These are phyloP conservation scores for Rhizophlyctis rosea DNA, from an alignment of 192 early-diverging fungal genomes.

Conservation along the genomic window DNA sequence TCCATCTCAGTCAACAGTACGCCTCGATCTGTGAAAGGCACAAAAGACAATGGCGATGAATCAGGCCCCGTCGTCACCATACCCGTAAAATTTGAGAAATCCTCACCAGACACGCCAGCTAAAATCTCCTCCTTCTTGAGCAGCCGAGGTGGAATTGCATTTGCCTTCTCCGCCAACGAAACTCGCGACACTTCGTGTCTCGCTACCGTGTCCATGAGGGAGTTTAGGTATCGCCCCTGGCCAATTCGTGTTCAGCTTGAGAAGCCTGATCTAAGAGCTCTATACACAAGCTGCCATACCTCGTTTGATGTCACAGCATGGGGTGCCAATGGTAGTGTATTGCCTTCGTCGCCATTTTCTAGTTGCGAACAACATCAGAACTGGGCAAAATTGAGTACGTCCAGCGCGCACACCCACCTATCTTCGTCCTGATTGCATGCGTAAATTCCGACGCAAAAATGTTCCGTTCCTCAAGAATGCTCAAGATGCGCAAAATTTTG, in stretches of 20 bases:
- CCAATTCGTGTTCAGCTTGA: too few species aligned
- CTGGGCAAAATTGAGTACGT: too few species aligned
- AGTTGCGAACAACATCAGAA: background rate
- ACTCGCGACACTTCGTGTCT: background rate
- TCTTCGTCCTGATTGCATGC: slow-evolving; percentile 12
- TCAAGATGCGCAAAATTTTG: slow-evolving; percentile 24
- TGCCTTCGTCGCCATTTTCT: background rate
- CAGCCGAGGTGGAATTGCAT: slow-evolving; percentile 3
- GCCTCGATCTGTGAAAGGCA: too few species aligned
- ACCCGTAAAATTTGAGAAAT: too few species aligned
- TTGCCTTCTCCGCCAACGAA: slow-evolving; percentile 7
- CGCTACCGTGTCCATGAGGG: background rate
- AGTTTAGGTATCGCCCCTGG: background rate
- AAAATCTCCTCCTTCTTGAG: too few species aligned
- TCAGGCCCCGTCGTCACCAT: too few species aligned
- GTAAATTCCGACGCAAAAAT: slow-evolving; percentile 28
- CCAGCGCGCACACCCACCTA: slow-evolving; percentile 5
- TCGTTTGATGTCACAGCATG: too few species aligned
- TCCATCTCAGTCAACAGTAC: too few species aligned
- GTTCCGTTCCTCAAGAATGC: slow-evolving; percentile 33
- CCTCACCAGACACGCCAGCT: too few species aligned
- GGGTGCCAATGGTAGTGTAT: too few species aligned
- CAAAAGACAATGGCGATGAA: too few species aligned
- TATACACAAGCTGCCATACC: background rate
- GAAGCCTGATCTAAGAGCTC: background rate